Evolutionary conservation across 805 yeast genomes (phyloP).

Genomic region (Torulaspora delbrueckii): DNA sequence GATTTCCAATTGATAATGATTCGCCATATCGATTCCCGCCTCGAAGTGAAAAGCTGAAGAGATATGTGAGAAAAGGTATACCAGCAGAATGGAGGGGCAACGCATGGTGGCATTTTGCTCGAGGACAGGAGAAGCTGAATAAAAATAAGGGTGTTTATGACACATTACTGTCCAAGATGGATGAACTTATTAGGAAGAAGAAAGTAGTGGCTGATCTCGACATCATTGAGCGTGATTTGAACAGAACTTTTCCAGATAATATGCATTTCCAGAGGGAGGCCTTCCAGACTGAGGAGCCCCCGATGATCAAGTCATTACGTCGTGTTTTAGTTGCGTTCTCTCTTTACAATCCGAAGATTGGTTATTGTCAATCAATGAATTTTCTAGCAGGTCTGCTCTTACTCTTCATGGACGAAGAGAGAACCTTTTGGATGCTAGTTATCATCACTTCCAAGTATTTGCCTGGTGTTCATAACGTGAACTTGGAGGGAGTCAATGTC

Average conservation of each 20-base stretch:
- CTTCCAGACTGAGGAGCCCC: conserved; percentile 45
- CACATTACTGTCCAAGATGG: conserved; percentile 61
- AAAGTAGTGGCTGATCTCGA: conserved; percentile 56
- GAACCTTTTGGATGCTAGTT: conserved; percentile 92
- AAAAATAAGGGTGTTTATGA: conserved; percentile 73
- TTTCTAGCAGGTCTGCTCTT: conserved; percentile 84
- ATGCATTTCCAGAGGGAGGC: conserved; percentile 57
- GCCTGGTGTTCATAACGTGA: conserved; percentile 88
- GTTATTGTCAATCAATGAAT: conserved; percentile 93
- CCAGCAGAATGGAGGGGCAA: conserved; percentile 97
- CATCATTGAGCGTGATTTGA: conserved; percentile 87
- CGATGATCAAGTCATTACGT: conserved; percentile 64
- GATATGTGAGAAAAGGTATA: conserved; percentile 83
- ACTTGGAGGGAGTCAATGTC: conserved; percentile 87
- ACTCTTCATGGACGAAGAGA: conserved; percentile 83
- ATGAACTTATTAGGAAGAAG: conserved; percentile 11
- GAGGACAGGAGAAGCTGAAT: conserved; percentile 68
- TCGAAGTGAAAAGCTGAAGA: conserved; percentile 67
- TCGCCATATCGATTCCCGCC: conserved; percentile 70
- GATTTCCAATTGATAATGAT: conserved; percentile 47
- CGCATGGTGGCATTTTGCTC: conserved; percentile 95
- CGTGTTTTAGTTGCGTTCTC: conserved; percentile 82
- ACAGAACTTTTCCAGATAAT: conserved; percentile 94
- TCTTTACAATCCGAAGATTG: conserved; percentile 79
- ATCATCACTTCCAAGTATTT: conserved; percentile 78